phyloP scores from a whole-genome alignment of 768 basidiomycete genomes.

The Suillus variegatus region DNA sequence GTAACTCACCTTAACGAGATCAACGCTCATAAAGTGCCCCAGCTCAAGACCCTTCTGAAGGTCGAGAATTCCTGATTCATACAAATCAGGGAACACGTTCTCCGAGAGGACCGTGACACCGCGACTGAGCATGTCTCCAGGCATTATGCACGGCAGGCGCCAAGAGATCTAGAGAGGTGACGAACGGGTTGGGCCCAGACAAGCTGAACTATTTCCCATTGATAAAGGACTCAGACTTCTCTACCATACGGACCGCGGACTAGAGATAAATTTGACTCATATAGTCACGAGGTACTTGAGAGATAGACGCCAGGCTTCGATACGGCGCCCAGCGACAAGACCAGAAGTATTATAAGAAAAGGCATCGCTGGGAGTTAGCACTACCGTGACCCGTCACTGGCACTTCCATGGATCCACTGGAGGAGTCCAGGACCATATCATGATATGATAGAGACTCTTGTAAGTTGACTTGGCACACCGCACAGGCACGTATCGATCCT shows the following conservation, averaged over 20 bases:
- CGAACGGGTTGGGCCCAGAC: neutral
- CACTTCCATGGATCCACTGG: neutral
- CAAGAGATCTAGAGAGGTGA: slow-evolving; percentile 12
- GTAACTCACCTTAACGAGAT: slow-evolving; percentile 55
- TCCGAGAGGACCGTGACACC: neutral
- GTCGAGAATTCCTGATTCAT: slow-evolving; percentile 59
- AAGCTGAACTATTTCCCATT: slow-evolving; percentile 13
- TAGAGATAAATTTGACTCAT: neutral
- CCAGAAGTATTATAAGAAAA: too few species aligned
- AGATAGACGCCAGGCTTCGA: neutral
- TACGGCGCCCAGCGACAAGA: neutral
- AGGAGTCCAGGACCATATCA: neutral
- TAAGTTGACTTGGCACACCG: neutral
- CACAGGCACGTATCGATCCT: neutral
- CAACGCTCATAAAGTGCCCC: slow-evolving; percentile 58
- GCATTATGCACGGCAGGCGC: slow-evolving; percentile 8
- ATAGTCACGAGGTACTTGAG: slow-evolving; percentile 1
- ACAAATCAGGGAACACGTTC: slow-evolving; percentile 53
- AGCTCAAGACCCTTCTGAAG: slow-evolving; percentile 54
- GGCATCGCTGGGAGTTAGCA: too few species aligned
- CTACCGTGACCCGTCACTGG: neutral
- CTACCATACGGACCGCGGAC: slow-evolving; percentile 16
- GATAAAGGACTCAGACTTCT: slow-evolving; percentile 20
- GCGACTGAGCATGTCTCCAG: slow-evolving; percentile 17
- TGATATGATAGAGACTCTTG: neutral